Conservation (phyloP, 1,139 yeast genomes). For the Taiozyma sp. region DNA sequence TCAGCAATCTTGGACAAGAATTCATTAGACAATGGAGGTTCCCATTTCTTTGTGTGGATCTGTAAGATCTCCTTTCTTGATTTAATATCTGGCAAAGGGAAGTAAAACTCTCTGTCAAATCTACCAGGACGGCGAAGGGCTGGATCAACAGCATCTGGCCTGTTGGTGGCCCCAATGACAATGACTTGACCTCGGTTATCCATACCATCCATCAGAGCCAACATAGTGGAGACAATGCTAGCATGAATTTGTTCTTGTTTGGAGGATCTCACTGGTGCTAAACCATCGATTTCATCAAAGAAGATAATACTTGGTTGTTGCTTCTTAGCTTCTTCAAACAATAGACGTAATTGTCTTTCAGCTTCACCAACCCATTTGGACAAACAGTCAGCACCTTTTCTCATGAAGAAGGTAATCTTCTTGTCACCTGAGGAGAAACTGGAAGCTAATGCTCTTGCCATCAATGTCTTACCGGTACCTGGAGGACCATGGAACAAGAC, state of each 20-base stretch:
- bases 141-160: constrained; percentile 98
- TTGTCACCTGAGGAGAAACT: constrained; percentile 75
- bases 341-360: constrained; percentile 81
- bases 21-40: constrained; percentile 53
- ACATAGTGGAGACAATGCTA: constrained; percentile 86
- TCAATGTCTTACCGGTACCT: constrained; percentile 96
- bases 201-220: constrained; percentile 99
- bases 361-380: constrained; percentile 99
- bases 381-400: constrained; percentile 96
- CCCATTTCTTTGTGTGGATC: constrained; percentile 90
- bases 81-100: constrained; percentile 81
- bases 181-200: constrained; percentile 95
- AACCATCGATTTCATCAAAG: constrained; percentile 96
- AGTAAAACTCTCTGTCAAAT: constrained; percentile 93
- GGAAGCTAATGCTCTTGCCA: constrained; percentile 97
- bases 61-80: constrained; percentile 74
- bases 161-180: constrained; percentile 95
- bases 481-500: constrained; percentile 99
- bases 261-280: constrained; percentile 95
- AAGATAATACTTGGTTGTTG: constrained; percentile 95
- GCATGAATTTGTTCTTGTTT: constrained; percentile 99
- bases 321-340: constrained; percentile 93
- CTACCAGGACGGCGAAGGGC: constrained; percentile 97
- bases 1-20: constrained; percentile 68
- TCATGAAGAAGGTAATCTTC: constrained; percentile 94